Base-by-base conservation (phyloP, 768 basidiomycete genomes). In the Leccinum pellstonianum region DNA sequence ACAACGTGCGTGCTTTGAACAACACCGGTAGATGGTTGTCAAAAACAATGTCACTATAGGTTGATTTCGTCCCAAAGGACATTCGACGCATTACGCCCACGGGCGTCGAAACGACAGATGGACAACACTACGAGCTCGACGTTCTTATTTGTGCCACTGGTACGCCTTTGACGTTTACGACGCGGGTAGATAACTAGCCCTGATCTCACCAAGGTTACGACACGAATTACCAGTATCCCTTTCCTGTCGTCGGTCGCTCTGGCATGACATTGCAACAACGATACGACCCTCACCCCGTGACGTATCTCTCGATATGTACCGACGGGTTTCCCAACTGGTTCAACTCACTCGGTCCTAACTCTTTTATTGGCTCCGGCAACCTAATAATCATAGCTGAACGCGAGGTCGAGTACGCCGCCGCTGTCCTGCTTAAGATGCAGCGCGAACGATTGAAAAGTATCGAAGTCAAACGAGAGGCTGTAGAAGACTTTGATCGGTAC, bases 251-350 rank as follows among this genome's bases (percentile, higher is more conserved):
- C 54, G 85, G 85, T 5, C 80, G 83, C 9, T 71, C 77, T n/a
- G 85, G 86, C 2, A 63, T 79, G 8, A 76, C 81, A 54, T 72
- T 89, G 5, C 77, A 78, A 54, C 77, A 83, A n/a, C 79, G 79
- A 56, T 86, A 82, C 69, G 75, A 70, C 2, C 83, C 85, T 2
- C 77, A 83, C 63, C 84, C 86, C 2, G 70, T 71, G 11, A 80
- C 83, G 4, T 90, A 90, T 68, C 77, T 89, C 9, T 77, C 82
- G 7, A 67, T 87, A 33, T 79, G 81, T 21, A 78, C 83, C 19
- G 83, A 86, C 50, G 84, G 82, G 7, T 87, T 88, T 70, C 87
- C 88, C n/a, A 88, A 87, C 71, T 83, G 80, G 80, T 87, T 87
- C 76, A 75, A 80, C 56, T 66, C 75, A 19, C 66, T 82, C 9